Evolutionary conservation across 768 basidiomycete genomes (phyloP).

Genomic region (Termitomyces sp.): DNA sequence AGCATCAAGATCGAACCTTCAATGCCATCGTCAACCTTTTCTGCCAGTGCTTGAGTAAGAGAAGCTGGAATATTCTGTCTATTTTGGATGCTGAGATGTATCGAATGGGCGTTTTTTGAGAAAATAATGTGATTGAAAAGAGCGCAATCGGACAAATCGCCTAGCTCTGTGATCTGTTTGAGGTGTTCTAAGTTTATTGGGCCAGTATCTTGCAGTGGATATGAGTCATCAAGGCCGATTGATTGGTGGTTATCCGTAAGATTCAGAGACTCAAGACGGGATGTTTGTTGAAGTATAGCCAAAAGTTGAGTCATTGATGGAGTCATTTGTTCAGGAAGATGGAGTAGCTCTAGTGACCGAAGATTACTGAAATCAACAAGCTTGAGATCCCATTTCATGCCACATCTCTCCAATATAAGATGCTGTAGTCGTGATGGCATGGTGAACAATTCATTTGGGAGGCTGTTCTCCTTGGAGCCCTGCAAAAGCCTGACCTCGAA

Average conservation of each 20-base stretch:
- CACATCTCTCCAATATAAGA: not conserved
- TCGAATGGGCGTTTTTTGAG: not conserved
- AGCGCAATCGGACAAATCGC: not conserved
- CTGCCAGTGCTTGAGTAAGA: not conserved
- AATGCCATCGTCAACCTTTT: not conserved
- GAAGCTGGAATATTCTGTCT: not conserved
- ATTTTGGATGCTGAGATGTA: not conserved
- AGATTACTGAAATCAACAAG: not conserved
- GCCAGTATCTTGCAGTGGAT: not conserved
- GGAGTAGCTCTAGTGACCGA: not conserved
- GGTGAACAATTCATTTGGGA: not conserved
- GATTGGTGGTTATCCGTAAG: rapidly evolving
- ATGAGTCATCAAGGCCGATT: not conserved
- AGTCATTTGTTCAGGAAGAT: too few relatives aligned
- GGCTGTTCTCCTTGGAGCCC: not conserved
- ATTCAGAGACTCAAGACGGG: not conserved
- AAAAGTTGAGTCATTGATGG: not conserved
- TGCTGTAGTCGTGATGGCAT: not conserved
- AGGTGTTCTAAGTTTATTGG: not conserved
- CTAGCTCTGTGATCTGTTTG: not conserved
- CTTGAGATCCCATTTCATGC: not conserved
- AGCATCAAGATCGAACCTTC: not conserved
- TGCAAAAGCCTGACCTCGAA: not conserved
- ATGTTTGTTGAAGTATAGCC: not conserved
- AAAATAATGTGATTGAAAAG: not conserved